Base-by-base conservation (phyloP, 768 basidiomycete species). In the Serpula lacrymans region DNA sequence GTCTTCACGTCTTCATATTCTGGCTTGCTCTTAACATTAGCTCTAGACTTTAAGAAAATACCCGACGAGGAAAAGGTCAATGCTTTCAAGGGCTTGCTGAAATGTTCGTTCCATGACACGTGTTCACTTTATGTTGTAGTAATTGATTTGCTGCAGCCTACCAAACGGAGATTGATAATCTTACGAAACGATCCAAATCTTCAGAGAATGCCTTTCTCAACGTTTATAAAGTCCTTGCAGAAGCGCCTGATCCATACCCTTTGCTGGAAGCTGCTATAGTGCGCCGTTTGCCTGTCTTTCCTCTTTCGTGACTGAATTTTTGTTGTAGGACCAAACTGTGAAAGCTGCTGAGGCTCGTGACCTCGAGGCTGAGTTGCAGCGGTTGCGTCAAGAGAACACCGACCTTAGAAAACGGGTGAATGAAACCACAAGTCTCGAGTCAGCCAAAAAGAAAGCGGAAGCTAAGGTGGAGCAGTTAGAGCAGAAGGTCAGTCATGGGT, bases 181-280 rank as follows among this genome's bases (percentile, higher is more conserved):
- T 99, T 49, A 98, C 95, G 0, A 87, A 89, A 51, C 85, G 96
- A 7, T 89, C 85, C 27, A 97, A 97, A 59, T 65, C 77, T 17
- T 87, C 93, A 8, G 96, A 99, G 71, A 94, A 88, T 54, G 89
- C 93, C 1, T 98, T 99, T 64, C 71, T 98, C n/a, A 90, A 83
- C 52, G 85, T 94, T 14, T 98, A 98, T 74, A 98, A 98, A 59
- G 80, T 95, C 16, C 66, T 99, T 6, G 93, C 95, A 0, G 96
- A 99, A 55, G 95, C 90, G 3, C 96, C 95, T 0, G 96, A 99
- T 60, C 96, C 96, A 12, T 96, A 95, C 59, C 96, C 96, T 7
- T 72, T 98, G 6, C 80, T 99, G 11, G 95, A 99, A 55, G 90
- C 84, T 10, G 94, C 92, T 9, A 88, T 98, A 22, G 89, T 91